Base-by-base conservation (phyloP, 495 filamentous ascomycete genomes). In the Xylaria longipes region DNA sequence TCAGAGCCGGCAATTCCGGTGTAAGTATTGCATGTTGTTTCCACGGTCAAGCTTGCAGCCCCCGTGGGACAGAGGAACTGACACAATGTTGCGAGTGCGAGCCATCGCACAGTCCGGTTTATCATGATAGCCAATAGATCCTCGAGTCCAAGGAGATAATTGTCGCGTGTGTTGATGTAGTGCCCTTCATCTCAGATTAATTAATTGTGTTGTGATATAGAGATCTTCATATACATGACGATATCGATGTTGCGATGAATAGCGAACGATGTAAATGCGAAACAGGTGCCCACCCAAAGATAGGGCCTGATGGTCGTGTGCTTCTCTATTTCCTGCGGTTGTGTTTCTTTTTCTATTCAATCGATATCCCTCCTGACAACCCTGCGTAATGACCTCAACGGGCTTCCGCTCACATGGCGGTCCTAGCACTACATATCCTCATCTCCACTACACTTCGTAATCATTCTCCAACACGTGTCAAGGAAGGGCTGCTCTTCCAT, bases 11-110 rank as follows among this genome's bases (percentile, higher is more conserved):
- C 22, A 2, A 72, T 43, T 33, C 77, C 77, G 25, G 54, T 29
- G 39, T 79, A 77, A 35, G 62, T 74, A 43, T 75, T 77, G 48
- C 75, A 79, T n/a, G 27, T 39, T 17, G 76, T 69, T 50, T 76
- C 69, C 57, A 79, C 73, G 7, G 69, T 57, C 64, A 75, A 64
- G 61, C 20, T 45, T 20, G 70, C 72, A 27, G 75, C 75, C 41
- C 50, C 46, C 37, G 45, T 57, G 35, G 71, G 65, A 58, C 35
- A 58, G 31, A 50, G 64, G 31, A 77, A 57, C 46, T 75, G 75
- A 29, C 68, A 75, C 2, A 79, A 67, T 67, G 72, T 70, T n/a
- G 69, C 48, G 8, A 65, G 14, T n/a, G 50, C 62, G 41, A 71
- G 46, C 69, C 69, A 71, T 45, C 69, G 61, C 62, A 20, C 39